phyloP scores from a whole-genome alignment of 768 basidiomycete genomes.

The Sarcomyxa edulis region DNA sequence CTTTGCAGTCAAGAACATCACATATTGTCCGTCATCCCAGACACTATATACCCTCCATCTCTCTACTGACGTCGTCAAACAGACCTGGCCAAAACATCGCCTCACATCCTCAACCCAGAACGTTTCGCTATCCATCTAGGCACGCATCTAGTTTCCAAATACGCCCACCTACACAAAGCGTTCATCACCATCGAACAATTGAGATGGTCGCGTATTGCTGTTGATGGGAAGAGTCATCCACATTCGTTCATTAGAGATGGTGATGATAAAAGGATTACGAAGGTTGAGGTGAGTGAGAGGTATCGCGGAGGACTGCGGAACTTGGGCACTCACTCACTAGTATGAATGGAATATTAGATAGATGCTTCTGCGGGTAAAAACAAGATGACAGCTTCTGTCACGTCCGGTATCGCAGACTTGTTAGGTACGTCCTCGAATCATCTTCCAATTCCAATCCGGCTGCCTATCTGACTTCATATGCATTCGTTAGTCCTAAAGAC shows the following conservation, averaged over 20 bases:
- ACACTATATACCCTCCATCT: too few species aligned
- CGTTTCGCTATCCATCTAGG: constrained; percentile 86
- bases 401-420: constrained; percentile 72
- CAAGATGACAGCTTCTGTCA: constrained; percentile 54
- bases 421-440: constrained; percentile 55
- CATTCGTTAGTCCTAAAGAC: constrained; percentile 75
- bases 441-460: constrained; percentile 62
- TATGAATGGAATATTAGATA: constrained; percentile 34
- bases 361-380: constrained; percentile 63
- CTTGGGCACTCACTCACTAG: constrained; percentile 1
- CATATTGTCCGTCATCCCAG: constrained; percentile 38
- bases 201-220: constrained; percentile 76
- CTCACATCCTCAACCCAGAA: constrained; percentile 79
- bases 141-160: constrained; percentile 75
- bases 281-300: constrained; percentile 41
- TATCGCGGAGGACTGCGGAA: neutral
- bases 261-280: constrained; percentile 76
- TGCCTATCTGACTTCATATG: constrained; percentile 68
- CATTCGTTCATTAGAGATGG: constrained; percentile 89
- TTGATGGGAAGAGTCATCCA: constrained; percentile 49
- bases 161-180: constrained; percentile 68
- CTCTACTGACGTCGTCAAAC: neutral
- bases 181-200: constrained; percentile 73
- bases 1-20: constrained; percentile 69
- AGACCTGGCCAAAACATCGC: constrained; percentile 88